These are phyloP conservation scores for Xylariales sp. DNA, from an alignment of 2,329 filamentous ascomycete species.

Conservation along the genomic window DNA sequence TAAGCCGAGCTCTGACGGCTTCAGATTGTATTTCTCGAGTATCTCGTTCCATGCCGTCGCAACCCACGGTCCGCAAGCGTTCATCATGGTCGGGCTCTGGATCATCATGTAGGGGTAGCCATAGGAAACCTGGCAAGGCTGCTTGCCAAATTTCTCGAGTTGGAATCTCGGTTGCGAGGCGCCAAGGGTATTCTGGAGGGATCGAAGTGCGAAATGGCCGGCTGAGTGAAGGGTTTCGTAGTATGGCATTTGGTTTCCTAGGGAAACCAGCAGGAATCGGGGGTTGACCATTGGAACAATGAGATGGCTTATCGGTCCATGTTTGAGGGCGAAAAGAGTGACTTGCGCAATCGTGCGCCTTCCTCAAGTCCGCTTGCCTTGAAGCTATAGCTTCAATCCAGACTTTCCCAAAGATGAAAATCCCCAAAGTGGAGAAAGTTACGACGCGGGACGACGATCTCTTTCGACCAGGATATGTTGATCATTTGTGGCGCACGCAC, in stretches of 20 bases:
- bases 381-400: not conserved
- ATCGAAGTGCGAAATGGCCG: conserved; percentile 71
- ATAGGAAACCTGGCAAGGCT: conserved; percentile 44
- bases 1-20: conserved; percentile 40
- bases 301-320: not conserved
- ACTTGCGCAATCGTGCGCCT: too few relatives aligned
- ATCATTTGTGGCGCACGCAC: too few relatives aligned
- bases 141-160: conserved; percentile 40
- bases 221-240: conserved; percentile 79
- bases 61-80: conserved; percentile 71
- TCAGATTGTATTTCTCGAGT: conserved; percentile 31
- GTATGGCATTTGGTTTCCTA: conserved; percentile 79
- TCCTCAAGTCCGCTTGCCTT: too few relatives aligned
- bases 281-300: conserved; percentile 20
- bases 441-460: too few relatives aligned
- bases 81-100: conserved; percentile 79
- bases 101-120: conserved; percentile 60
- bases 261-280: conserved; percentile 73
- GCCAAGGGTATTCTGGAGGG: conserved; percentile 47
- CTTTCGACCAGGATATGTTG: too few relatives aligned
- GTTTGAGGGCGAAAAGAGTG: too few relatives aligned
- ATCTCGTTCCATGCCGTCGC: conserved; percentile 59
- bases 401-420: too few relatives aligned
- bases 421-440: too few relatives aligned
- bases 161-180: conserved; percentile 45